Base-by-base conservation (phyloP, 306 rosid genomes). In the Potentilla sterilis region DNA sequence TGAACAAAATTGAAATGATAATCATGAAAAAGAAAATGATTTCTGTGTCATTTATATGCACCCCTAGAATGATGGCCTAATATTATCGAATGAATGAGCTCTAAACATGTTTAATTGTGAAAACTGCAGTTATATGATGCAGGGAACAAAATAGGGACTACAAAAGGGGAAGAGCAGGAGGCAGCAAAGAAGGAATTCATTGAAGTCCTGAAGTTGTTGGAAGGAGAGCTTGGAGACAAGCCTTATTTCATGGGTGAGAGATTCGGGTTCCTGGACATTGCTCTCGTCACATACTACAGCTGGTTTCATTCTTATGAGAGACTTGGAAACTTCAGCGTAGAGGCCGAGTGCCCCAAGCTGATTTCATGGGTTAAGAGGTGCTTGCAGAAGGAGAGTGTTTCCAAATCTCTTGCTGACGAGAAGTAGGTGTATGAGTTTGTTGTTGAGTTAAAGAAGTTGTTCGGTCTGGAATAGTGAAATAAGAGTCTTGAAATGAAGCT, bases 161-260 rank as follows among this genome's bases (percentile, higher is more conserved):
- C 78, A 18, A 78, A 78, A 44, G 80, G 83, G 37, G 74, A 74
- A 37, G 69, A 69, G 43, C 78, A 52, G 52, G 75, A 81, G 35
- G 78, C 77, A 35, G 79, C 71, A 35, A 48, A 62, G 69, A 64
- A 67, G 38, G 81, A 81, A 6, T 46, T 65, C 6, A 32, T 81
- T 22, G 73, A 66, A 55, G 2, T 22, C 61, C 71, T 81, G 13
- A 77, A 70, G 65, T 18, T 41, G 54, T 28, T 81, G 14, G 81
- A 81, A 44, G 83, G 63, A 37, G 76, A 74, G 78, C 85, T 84
- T 59, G 87, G 85, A 16, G 83, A 75, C 10, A 72, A 75, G 65
- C n/a, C 76, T 48, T 81, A 75, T 34, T 75, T 84, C 40, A 75
- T 43, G 11, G 85, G 83, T 1, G 70, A 84, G 14, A 22, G 1